Evolutionary conservation across 805 yeast species (phyloP), one percentile per base, ranked within the genome.

Genomic region (Starmerella etchellsii): DNA sequence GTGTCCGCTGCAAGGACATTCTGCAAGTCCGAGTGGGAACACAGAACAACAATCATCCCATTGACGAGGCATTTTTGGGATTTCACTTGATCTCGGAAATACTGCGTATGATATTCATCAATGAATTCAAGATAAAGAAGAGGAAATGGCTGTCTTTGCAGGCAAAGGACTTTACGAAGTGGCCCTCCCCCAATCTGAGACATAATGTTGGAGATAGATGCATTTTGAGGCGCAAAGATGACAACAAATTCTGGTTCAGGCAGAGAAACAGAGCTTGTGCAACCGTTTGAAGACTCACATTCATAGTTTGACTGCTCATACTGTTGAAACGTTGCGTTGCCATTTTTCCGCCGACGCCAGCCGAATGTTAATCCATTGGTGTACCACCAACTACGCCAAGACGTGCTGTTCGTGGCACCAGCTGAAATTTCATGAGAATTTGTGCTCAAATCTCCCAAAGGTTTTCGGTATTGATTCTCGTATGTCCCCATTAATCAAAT

Each of bases 131-230:
- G 35, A 6, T 37, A 13, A 4, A 46, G 30, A 1, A 42, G 14
- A 4, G 40, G 31, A 10, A 7, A 23, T 1, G 47, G 42, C 7
- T 31, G n/a, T 1, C 1, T 2, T 18, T 31, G 34, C 10, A 40
- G 27, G 20, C 23, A 28, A 4, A 15, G n/a, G 10, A 42, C 30
- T 2, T 44, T 24, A 11, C 40, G 37, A 9, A 47, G 16, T 4
- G 50, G 52, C 0, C 56, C 56, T 6, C 54, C 54, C 8, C 53
- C 34, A 1, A 49, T 48, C 35, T 52, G 56, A 3, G 52, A 14
- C 7, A 52, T 37, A 19, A 51, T 30, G 7, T 36, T 7, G 5
- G 32, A 20, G 15, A 48, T 11, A 2, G 50, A 32, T 8, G 34
- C 18, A 3, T 23, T 15, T 2, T 37, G 3, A 2, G 30, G 13